phyloP scores from a whole-genome alignment of 148 eudicot genomes.

The Diospyros kaki region DNA sequence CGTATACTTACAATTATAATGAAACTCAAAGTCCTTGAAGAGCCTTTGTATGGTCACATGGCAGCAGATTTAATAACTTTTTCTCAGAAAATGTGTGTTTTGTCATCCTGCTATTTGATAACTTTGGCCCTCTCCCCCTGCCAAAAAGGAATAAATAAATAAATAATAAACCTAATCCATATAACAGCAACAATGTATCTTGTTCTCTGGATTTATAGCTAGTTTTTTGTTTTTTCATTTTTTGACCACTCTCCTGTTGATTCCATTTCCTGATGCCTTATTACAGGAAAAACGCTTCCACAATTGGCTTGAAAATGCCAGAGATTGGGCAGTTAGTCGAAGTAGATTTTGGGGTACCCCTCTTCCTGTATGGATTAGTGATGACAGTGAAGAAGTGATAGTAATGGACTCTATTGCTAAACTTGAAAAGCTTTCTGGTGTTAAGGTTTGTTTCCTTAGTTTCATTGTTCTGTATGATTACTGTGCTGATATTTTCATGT shows the following conservation, averaged over 20 bases:
- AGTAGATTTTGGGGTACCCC: constrained; percentile 99
- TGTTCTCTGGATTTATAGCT: too few species aligned
- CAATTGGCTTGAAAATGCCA: constrained; percentile 98
- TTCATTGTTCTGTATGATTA: not conserved
- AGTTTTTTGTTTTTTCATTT: not conserved
- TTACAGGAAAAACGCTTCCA: constrained; percentile 91
- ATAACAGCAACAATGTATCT: not conserved
- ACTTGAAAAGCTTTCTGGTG: constrained; percentile 81
- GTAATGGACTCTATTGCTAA: constrained; percentile 74
- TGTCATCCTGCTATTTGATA: not conserved
- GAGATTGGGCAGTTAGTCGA: constrained; percentile 98
- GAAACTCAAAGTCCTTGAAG: not conserved
- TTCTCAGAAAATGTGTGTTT: too few species aligned
- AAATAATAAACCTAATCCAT: not conserved
- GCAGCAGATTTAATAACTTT: not conserved
- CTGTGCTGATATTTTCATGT: not conserved
- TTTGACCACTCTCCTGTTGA: not conserved
- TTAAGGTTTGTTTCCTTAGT: constrained; percentile 39
- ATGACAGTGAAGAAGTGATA: constrained; percentile 68
- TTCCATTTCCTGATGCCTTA: not conserved
- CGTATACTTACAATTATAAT: not conserved
- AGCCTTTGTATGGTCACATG: not conserved
- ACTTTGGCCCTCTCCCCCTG: not conserved
- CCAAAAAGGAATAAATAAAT: too few species aligned
- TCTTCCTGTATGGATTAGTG: constrained; percentile 90